Conservation (phyloP, 2,329 filamentous ascomycete genomes). For the Botryosphaeria agaves region DNA sequence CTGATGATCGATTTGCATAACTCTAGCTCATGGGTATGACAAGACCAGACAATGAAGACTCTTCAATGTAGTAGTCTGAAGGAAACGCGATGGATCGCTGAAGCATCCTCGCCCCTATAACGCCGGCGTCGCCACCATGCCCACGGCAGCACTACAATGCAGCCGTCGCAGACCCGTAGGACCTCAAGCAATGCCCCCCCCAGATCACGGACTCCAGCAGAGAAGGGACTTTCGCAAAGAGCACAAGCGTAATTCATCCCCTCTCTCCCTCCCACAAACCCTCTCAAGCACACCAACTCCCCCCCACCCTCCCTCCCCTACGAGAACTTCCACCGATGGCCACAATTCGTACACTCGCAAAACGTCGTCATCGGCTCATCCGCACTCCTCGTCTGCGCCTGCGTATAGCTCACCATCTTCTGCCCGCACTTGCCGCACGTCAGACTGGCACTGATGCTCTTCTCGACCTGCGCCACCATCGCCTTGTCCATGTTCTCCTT, state of each 20-base stretch:
- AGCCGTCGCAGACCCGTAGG: no score
- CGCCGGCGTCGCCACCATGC: no score
- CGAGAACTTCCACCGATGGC: constrained; percentile 32
- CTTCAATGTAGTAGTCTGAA: no score
- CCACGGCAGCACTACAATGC: no score
- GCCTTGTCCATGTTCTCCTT: constrained; percentile 95
- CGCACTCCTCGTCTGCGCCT: constrained; percentile 87
- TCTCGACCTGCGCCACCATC: constrained; percentile 83
- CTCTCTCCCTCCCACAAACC: neutral
- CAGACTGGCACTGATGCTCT: constrained; percentile 74
- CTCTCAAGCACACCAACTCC: neutral
- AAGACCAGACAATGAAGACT: no score
- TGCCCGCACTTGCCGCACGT: constrained; percentile 85
- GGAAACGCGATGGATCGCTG: no score
- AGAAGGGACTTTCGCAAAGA: no score
- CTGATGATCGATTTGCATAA: no score
- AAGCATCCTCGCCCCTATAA: no score
- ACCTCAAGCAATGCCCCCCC: no score
- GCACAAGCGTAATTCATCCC: no score
- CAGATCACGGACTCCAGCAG: neutral
- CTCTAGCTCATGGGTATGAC: no score
- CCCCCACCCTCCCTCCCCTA: constrained; percentile 3
- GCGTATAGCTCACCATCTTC: constrained; percentile 88
- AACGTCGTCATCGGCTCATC: constrained; percentile 66
- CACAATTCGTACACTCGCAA: constrained; percentile 35